phyloP scores from a whole-genome alignment of 768 basidiomycete species.

The Mrakia blollopis region DNA sequence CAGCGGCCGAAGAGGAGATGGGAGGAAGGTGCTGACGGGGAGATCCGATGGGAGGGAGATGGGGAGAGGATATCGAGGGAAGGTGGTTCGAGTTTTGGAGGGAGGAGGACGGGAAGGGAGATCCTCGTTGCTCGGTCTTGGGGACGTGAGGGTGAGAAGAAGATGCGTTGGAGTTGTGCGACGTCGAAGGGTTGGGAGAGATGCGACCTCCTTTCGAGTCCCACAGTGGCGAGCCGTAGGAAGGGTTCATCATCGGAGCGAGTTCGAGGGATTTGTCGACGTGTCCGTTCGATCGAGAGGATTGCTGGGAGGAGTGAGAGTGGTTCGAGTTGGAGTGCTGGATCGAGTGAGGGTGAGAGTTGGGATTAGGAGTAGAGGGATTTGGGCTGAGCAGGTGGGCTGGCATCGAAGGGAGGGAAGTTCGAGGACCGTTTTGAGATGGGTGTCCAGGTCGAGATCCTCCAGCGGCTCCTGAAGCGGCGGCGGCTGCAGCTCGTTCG shows the following conservation, averaged over 20 bases:
- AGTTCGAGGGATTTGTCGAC: background rate
- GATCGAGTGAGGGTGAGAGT: background rate
- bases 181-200: background rate
- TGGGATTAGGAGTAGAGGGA: background rate
- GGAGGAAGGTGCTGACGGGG: background rate
- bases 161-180: too few relatives aligned
- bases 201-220: background rate
- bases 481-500: too few relatives aligned
- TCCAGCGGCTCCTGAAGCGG: background rate
- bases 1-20: background rate
- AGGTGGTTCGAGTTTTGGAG: background rate
- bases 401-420: background rate
- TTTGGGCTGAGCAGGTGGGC: background rate
- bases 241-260: background rate
- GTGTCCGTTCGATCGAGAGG: background rate
- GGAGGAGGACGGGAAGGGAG: background rate
- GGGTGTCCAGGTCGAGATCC: background rate
- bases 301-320: too few relatives aligned
- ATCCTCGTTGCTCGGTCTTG: slow-evolving; percentile 4
- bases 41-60: background rate
- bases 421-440: slow-evolving; percentile 1
- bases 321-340: background rate
- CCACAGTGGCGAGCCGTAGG: background rate
- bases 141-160: too few relatives aligned
- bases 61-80: background rate